These are phyloP conservation scores for Fusarium algeriense DNA, from an alignment of 2,329 filamentous ascomycete genomes.

Conservation along the genomic window DNA sequence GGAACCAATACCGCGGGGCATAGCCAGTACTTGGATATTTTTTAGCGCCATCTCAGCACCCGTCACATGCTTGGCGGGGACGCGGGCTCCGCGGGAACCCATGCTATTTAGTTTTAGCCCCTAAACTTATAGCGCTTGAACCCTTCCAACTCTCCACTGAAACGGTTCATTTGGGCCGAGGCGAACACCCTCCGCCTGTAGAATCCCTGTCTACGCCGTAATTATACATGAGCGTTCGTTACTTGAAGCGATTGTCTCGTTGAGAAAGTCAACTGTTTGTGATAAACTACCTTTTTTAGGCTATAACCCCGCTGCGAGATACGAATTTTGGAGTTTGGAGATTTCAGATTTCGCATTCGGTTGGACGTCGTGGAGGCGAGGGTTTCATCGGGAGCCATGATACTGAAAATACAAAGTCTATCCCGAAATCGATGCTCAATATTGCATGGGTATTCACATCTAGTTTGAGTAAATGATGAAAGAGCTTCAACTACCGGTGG, in stretches of 20 bases:
- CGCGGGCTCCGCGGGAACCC: conserved; percentile 27
- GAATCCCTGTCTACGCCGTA: conserved; percentile 35
- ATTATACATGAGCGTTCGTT: conserved; percentile 37
- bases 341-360: neutral
- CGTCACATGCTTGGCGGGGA: conserved; percentile 44
- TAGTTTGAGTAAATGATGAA: neutral
- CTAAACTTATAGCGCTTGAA: conserved; percentile 29
- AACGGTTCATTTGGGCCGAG: conserved; percentile 30
- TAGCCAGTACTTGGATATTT: conserved; percentile 51
- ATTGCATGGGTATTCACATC: neutral
- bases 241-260: neutral
- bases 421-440: neutral
- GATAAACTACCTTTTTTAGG: conserved; percentile 18
- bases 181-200: conserved; percentile 19
- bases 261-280: neutral
- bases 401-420: neutral
- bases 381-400: conserved; percentile 20
- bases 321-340: neutral
- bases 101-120: conserved; percentile 3
- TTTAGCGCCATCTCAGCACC: conserved; percentile 40
- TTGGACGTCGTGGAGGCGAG: conserved; percentile 5
- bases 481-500: neutral
- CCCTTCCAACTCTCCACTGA: conserved; percentile 22
- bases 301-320: conserved; percentile 11
- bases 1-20: conserved; percentile 42